Evolutionary conservation across 768 basidiomycete genomes (phyloP).

Genomic region (Panellus pusillus): DNA sequence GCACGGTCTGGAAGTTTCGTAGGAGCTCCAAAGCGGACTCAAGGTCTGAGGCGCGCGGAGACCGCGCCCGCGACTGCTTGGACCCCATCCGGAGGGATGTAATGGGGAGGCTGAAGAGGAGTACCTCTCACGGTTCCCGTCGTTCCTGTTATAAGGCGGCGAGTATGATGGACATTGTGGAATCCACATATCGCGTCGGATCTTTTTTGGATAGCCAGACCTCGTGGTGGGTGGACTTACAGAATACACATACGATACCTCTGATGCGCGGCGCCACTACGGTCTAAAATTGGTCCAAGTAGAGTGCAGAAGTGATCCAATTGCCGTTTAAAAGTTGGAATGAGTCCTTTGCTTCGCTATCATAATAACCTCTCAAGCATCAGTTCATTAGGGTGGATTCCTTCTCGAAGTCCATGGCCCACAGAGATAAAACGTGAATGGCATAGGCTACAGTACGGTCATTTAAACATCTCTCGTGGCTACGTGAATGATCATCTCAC

Average conservation of each 20-base stretch:
- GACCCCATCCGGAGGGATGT: constrained; percentile 5
- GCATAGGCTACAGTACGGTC: neutral
- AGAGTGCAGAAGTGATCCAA: too few relatives aligned
- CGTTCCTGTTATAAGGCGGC: neutral
- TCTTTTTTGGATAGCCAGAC: too few relatives aligned
- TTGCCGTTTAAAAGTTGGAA: too few relatives aligned
- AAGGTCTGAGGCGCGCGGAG: neutral
- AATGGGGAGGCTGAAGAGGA: neutral
- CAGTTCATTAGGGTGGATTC: too few relatives aligned
- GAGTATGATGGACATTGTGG: constrained; percentile 3
- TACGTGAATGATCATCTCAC: neutral
- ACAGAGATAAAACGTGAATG: neutral
- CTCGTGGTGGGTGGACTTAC: too few relatives aligned
- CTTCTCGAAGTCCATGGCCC: too few relatives aligned
- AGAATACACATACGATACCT: too few relatives aligned
- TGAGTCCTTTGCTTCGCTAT: too few relatives aligned
- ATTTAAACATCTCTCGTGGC: too few relatives aligned
- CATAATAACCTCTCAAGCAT: too few relatives aligned
- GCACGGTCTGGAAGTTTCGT: constrained; percentile 46
- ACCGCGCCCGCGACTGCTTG: constrained; percentile 4
- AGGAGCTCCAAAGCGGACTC: constrained; percentile 18
- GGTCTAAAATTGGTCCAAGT: too few relatives aligned
- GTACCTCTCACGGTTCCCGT: neutral
- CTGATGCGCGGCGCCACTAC: too few relatives aligned
- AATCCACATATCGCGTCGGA: constrained; percentile 11